Conservation (phyloP, 345 rosid genomes). For the Clarkia xantiana region DNA sequence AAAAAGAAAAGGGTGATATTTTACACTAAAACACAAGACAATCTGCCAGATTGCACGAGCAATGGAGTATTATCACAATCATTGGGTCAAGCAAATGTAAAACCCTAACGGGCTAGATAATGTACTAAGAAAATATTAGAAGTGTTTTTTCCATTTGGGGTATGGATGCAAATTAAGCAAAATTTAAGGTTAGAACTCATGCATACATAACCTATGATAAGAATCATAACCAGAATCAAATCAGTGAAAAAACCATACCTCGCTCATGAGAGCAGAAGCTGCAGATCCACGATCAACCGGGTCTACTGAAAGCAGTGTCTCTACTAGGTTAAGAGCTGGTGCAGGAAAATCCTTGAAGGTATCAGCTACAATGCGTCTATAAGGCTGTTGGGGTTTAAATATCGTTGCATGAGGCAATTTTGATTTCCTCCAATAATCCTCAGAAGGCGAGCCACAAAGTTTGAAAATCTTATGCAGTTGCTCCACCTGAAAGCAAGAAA, state of each 20-base stretch:
- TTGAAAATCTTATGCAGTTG: slow-evolving; percentile 96
- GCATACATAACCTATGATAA: not conserved
- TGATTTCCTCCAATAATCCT: slow-evolving; percentile 88
- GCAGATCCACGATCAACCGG: slow-evolving; percentile 93
- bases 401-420: slow-evolving; percentile 97
- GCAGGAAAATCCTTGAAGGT: slow-evolving; percentile 88
- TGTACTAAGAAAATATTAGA: too few relatives aligned
- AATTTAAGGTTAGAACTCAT: too few relatives aligned
- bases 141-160: too few relatives aligned
- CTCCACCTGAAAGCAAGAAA: slow-evolving; percentile 56
- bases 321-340: slow-evolving; percentile 79
- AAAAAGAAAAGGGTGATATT: too few relatives aligned
- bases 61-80: too few relatives aligned
- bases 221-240: not conserved
- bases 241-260: slow-evolving; percentile 35
- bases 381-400: slow-evolving; percentile 95
- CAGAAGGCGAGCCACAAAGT: slow-evolving; percentile 95
- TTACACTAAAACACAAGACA: too few relatives aligned
- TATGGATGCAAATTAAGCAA: too few relatives aligned
- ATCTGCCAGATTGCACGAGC: too few relatives aligned
- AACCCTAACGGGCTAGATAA: too few relatives aligned
- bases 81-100: too few relatives aligned
- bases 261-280: slow-evolving; percentile 55
- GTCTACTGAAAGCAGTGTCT: slow-evolving; percentile 70
- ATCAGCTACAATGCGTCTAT: slow-evolving; percentile 78